Percentiles rank a stretch among this genome's conserved stretches.
These are phyloP conservation scores for Yamadazyma kanchanaburiensis DNA, from an alignment of 1,139 yeast genomes.

Conservation along the genomic window DNA sequence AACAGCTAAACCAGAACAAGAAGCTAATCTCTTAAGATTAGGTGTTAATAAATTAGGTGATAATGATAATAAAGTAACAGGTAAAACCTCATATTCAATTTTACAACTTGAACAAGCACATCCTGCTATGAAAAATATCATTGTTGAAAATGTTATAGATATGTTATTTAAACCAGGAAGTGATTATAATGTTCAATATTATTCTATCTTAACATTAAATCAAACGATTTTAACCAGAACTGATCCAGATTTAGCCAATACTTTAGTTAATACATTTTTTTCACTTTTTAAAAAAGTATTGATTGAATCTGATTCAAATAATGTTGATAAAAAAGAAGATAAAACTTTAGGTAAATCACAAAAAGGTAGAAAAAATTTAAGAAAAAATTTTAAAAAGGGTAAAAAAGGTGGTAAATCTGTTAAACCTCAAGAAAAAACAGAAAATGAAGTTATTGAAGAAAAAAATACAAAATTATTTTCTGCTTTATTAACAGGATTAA, in stretches of 20 bases:
- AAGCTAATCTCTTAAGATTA: slow-evolving; percentile 79
- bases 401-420: slow-evolving; percentile 82
- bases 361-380: slow-evolving; percentile 51
- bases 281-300: slow-evolving; percentile 81
- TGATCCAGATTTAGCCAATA: slow-evolving; percentile 77
- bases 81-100: slow-evolving; percentile 81
- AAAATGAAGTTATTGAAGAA: slow-evolving; percentile 74
- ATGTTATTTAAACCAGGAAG: slow-evolving; percentile 70
- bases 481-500: slow-evolving; percentile 90
- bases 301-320: slow-evolving; percentile 55
- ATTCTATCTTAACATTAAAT: slow-evolving; percentile 81
- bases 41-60: slow-evolving; percentile 96
- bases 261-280: slow-evolving; percentile 79
- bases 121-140: slow-evolving; percentile 89
- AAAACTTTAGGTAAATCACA: slow-evolving; percentile 38
- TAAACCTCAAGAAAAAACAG: slow-evolving; percentile 61
- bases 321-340: slow-evolving; percentile 33
- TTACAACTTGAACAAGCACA: slow-evolving; percentile 84
- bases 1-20: slow-evolving; percentile 92
- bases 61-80: slow-evolving; percentile 82
- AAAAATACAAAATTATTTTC: slow-evolving; percentile 82
- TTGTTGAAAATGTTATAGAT: slow-evolving; percentile 79
- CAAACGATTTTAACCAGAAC: slow-evolving; percentile 84
- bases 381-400: slow-evolving; percentile 49
- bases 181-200: slow-evolving; percentile 86